phyloP scores from a whole-genome alignment of 2,329 filamentous ascomycete species.

The Cercospora sp. region DNA sequence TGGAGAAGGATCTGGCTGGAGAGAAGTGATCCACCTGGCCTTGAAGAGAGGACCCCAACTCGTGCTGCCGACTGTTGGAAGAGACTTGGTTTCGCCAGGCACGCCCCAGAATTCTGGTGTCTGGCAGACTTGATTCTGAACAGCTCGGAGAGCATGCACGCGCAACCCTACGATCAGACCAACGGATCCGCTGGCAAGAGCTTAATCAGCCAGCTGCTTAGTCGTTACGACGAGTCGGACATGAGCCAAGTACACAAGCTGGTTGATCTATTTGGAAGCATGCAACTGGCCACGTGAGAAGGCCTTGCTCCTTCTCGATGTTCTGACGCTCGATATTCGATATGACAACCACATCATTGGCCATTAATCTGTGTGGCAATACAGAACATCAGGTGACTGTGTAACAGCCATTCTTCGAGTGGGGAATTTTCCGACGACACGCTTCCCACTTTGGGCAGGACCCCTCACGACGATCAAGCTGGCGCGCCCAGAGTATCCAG shows the following conservation, averaged over 20 bases:
- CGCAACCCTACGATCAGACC: neutral
- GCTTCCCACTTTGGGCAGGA: neutral
- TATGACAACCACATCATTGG: neutral
- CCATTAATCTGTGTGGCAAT: neutral
- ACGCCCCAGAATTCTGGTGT: slow-evolving; percentile 12
- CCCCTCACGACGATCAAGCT: slow-evolving; percentile 11
- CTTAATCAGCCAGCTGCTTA: slow-evolving; percentile 3
- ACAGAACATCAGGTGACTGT: slow-evolving; percentile 2
- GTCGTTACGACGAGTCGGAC: slow-evolving; percentile 8
- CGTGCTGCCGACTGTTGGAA: slow-evolving; percentile 3
- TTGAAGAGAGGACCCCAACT: neutral
- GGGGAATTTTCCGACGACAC: slow-evolving; percentile 11
- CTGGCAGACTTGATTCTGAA: slow-evolving; percentile 7
- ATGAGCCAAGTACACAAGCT: slow-evolving; percentile 12
- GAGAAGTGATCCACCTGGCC: neutral
- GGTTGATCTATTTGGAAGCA: slow-evolving; percentile 9
- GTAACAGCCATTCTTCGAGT: neutral
- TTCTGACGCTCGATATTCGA: neutral
- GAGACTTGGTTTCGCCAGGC: slow-evolving; percentile 2
- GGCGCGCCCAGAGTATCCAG: neutral
- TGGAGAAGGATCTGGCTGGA: slow-evolving; percentile 10
- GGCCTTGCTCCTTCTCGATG: neutral
- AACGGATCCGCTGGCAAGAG: neutral
- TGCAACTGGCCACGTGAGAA: neutral
- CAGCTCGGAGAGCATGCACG: neutral